Evolutionary conservation across 2,329 filamentous ascomycete genomes (phyloP).

Genomic region (Botrytis elliptica): DNA sequence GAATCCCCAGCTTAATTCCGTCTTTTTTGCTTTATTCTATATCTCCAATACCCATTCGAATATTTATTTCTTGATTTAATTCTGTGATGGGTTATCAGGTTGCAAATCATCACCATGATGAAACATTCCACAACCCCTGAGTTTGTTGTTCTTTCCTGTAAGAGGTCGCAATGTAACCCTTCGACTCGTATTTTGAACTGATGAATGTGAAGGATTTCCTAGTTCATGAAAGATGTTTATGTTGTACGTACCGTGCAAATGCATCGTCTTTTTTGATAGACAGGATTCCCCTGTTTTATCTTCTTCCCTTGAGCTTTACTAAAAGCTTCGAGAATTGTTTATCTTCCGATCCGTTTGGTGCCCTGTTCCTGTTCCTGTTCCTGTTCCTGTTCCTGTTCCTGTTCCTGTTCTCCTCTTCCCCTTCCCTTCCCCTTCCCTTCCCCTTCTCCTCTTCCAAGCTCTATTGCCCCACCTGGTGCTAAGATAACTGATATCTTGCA

Average conservation of each 20-base stretch:
- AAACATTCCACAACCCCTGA: conserved; percentile 4
- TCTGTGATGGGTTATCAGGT: background rate
- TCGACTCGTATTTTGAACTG: background rate
- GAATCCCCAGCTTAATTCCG: background rate
- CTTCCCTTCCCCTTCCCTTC: too few species aligned
- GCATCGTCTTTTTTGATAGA: background rate
- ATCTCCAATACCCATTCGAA: background rate
- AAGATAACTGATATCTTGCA: conserved; percentile 12
- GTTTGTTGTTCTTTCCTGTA: background rate
- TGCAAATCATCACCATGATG: background rate
- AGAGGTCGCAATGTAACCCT: conserved; percentile 10
- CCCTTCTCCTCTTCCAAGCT: background rate
- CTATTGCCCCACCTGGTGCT: conserved; percentile 10
- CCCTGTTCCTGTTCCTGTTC: background rate
- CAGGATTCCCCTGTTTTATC: background rate
- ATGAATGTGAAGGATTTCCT: background rate
- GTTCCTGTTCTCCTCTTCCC: background rate
- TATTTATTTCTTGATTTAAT: background rate
- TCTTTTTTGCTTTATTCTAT: background rate
- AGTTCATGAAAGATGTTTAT: background rate
- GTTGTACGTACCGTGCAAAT: background rate
- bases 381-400: background rate
- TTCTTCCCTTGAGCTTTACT: background rate
- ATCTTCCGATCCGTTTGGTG: background rate
- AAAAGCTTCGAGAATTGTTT: conserved; percentile 1